Evolutionary conservation across 257 asterid genomes (phyloP).

Genomic region (Plantago major): DNA sequence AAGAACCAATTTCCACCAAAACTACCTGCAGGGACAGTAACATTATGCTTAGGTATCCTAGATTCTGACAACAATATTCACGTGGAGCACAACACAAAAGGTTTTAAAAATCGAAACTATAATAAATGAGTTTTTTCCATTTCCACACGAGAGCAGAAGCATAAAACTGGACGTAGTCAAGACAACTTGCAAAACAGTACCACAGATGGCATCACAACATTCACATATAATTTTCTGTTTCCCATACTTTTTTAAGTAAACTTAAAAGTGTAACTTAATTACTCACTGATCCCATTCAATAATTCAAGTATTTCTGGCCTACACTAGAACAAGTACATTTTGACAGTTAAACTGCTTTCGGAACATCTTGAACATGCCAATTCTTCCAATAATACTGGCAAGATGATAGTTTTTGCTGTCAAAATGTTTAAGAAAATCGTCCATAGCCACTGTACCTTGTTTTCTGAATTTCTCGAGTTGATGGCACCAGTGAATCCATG

Average conservation of each 20-base stretch:
- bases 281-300: conserved; percentile 1
- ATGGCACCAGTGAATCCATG: conserved; percentile 27
- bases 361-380: conserved; percentile 11
- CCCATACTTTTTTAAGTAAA: conserved; percentile 2
- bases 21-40: conserved; percentile 47
- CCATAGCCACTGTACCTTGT: conserved; percentile 44
- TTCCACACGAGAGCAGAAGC: neutral
- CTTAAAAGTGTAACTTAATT: neutral
- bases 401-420: conserved; percentile 4
- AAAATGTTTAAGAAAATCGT: conserved; percentile 4
- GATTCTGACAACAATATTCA: conserved; percentile 8
- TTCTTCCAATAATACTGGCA: neutral
- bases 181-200: too few relatives aligned
- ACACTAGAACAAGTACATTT: neutral
- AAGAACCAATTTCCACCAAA: conserved; percentile 45
- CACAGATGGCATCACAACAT: conserved; percentile 5
- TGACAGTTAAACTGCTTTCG: conserved; percentile 4
- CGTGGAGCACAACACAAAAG: neutral
- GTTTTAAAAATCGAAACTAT: neutral
- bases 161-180: neutral
- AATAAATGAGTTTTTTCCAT: neutral
- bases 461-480: conserved; percentile 34
- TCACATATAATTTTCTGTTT: conserved; percentile 1
- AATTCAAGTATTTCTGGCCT: neutral
- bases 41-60: conserved; percentile 23